Conservation (phyloP, 106 monocot species). For the Iris macrosiphon region DNA sequence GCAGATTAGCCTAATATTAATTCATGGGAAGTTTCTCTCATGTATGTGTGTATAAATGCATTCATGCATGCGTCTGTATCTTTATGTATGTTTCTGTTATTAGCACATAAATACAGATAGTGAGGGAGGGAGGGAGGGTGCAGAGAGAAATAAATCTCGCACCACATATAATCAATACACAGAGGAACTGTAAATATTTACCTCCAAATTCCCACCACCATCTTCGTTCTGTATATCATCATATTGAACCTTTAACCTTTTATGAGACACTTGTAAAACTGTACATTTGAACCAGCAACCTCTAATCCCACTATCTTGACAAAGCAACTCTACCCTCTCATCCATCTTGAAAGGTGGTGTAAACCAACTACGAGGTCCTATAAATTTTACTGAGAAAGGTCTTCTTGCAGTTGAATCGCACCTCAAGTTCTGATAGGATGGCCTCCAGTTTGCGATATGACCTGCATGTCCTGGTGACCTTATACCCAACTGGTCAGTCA, state of each 20-base stretch:
- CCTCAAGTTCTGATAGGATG: constrained; percentile 13
- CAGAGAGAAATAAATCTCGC: too few species aligned
- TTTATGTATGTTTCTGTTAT: too few species aligned
- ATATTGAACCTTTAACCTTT: constrained; percentile 72
- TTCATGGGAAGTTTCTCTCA: too few species aligned
- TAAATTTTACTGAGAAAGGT: constrained; percentile 31
- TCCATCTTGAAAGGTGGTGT: constrained; percentile 35
- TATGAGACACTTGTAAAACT: constrained; percentile 46
- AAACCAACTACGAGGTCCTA: constrained; percentile 15
- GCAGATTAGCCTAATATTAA: too few species aligned
- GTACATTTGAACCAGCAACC: constrained; percentile 96
- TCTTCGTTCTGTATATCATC: constrained; percentile 77
- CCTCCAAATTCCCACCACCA: constrained; percentile 62
- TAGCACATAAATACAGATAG: too few species aligned
- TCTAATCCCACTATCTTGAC: constrained; percentile 93
- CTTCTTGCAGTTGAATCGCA: constrained; percentile 24
- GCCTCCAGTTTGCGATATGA: constrained; percentile 6
- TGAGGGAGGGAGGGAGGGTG: too few species aligned
- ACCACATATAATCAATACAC: too few species aligned
- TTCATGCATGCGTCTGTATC: neutral
- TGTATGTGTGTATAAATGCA: neutral
- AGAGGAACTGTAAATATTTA: too few species aligned
- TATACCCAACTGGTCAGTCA: constrained; percentile 17
- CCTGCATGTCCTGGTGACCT: constrained; percentile 8
- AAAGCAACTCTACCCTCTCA: constrained; percentile 72